A percentile compares a stretch with the other conserved stretches of the same genome.
Evolutionary conservation across 495 filamentous ascomycete species (phyloP).

Genomic region (Cercophora newfieldiana): DNA sequence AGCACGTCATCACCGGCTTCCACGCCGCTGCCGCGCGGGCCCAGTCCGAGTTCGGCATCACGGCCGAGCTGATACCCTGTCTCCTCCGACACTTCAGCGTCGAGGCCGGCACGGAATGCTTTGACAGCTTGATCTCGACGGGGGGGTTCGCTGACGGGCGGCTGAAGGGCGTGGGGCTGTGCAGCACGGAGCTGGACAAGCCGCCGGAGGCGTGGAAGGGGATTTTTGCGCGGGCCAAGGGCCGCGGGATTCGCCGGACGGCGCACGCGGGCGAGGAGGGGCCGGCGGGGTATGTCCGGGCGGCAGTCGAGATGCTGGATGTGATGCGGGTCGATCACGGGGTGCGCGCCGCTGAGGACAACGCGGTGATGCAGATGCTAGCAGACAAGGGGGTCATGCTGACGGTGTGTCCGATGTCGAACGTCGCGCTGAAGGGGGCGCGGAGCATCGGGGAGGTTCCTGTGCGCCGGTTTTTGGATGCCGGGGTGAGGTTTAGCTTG

Average conservation of each 20-base stretch:
- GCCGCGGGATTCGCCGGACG: conserved; percentile 53
- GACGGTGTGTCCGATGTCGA: conserved; percentile 73
- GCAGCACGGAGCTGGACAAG: background rate
- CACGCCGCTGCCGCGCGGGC: conserved; percentile 59
- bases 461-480: conserved; percentile 63
- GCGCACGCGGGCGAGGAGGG: conserved; percentile 79
- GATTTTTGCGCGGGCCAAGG: background rate
- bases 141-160: background rate
- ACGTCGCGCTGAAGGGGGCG: conserved; percentile 65
- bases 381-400: conserved; percentile 58
- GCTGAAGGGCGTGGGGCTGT: background rate
- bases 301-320: conserved; percentile 58
- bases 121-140: background rate
- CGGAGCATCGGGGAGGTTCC: conserved; percentile 58
- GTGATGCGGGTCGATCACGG: conserved; percentile 72
- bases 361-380: conserved; percentile 57
- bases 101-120: background rate
- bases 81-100: conserved; percentile 62
- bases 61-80: conserved; percentile 64
- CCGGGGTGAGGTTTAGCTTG: conserved; percentile 65
- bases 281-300: conserved; percentile 63
- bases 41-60: conserved; percentile 61
- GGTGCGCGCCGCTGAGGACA: conserved; percentile 60
- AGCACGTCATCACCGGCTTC: conserved; percentile 62
- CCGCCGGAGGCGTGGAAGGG: background rate